Evolutionary conservation across 2,329 filamentous ascomycete genomes (phyloP).

Genomic region (Chalaropsis ovoidea): DNA sequence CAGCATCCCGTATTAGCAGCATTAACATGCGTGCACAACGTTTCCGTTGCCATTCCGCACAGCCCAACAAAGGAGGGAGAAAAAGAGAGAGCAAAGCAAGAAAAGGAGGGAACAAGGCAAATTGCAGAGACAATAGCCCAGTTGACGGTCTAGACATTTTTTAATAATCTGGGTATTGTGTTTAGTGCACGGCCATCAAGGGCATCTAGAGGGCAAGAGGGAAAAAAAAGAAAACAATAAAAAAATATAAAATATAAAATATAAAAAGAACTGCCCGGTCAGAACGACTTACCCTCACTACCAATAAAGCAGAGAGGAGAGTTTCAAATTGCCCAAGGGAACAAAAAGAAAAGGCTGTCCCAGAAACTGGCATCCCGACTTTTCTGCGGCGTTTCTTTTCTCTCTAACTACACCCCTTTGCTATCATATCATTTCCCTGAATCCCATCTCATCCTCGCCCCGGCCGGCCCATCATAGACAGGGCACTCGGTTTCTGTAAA

Average conservation of each 20-base stretch:
- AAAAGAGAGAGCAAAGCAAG: neutral
- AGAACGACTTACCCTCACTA: neutral
- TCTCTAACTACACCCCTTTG: neutral
- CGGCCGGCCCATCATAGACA: neutral
- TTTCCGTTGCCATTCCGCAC: neutral
- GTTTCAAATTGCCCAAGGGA: neutral
- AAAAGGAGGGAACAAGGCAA: neutral
- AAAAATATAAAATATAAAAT: no score
- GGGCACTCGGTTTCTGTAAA: neutral
- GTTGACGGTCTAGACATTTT: neutral
- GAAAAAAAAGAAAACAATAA: neutral
- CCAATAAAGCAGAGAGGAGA: neutral
- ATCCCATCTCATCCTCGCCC: no score
- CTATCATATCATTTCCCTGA: neutral
- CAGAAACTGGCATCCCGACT: neutral
- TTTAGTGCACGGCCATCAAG: neutral
- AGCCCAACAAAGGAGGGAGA: neutral
- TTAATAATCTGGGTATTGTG: neutral
- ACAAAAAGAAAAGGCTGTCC: neutral
- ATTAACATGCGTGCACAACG: neutral
- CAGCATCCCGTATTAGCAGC: neutral
- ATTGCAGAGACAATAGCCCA: neutral
- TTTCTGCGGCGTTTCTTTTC: neutral
- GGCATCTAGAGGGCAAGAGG: neutral
- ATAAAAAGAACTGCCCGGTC: neutral